Evolutionary conservation across 1,284 basidiomycete species (phyloP).

Genomic region (Thelephora terrestris): DNA sequence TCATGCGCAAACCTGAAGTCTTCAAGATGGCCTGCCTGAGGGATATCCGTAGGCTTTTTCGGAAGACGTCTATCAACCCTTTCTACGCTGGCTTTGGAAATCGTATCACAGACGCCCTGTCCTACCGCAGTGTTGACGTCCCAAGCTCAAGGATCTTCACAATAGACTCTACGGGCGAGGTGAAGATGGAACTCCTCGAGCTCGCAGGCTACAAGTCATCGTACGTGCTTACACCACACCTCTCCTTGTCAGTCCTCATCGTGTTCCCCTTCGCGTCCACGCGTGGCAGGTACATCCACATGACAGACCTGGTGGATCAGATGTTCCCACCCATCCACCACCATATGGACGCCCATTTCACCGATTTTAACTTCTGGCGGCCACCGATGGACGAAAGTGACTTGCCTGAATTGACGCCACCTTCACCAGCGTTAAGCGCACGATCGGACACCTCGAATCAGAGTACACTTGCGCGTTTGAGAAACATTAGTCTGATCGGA

Average conservation of each 20-base stretch:
- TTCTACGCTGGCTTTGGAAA: conserved; percentile 99
- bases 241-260: neutral
- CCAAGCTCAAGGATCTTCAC: conserved; percentile 96
- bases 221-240: conserved; percentile 37
- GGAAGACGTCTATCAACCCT: conserved; percentile 57
- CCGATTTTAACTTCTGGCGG: conserved; percentile 98
- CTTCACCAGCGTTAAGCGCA: conserved; percentile 87
- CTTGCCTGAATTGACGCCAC: conserved; percentile 84
- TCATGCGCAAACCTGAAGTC: conserved; percentile 96
- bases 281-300: conserved; percentile 71
- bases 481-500: conserved; percentile 70
- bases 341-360: conserved; percentile 83
- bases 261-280: conserved; percentile 14
- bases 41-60: conserved; percentile 92
- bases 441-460: conserved; percentile 75
- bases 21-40: conserved; percentile 99
- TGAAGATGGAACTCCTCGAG: conserved; percentile 96
- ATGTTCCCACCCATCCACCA: conserved; percentile 96
- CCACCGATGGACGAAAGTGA: conserved; percentile 67
- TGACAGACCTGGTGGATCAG: conserved; percentile 98
- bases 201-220: conserved; percentile 95
- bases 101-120: conserved; percentile 95
- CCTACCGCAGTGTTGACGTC: conserved; percentile 92
- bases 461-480: conserved; percentile 65
- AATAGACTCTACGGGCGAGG: conserved; percentile 91